Evolutionary conservation across 768 basidiomycete genomes (phyloP).

Genomic region (Strobilomyces echinocephalus): DNA sequence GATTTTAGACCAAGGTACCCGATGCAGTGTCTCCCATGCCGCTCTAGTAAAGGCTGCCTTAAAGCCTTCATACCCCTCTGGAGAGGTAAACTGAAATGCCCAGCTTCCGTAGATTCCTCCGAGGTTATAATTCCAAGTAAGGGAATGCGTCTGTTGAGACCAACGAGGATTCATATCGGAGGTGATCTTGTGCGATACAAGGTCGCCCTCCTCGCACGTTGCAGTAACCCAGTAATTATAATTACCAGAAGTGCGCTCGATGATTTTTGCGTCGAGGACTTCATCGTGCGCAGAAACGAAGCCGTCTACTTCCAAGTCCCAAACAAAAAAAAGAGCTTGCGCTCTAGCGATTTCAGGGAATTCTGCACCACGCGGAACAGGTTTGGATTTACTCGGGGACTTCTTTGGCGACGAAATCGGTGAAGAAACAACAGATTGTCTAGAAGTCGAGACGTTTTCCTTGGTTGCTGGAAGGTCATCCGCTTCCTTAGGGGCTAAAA

Average conservation of each 20-base stretch:
- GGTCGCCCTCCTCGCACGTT: constrained; percentile 42
- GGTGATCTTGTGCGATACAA: constrained; percentile 59
- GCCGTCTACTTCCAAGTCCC: constrained; percentile 47
- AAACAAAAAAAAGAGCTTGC: constrained; percentile 57
- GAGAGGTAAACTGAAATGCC: constrained; percentile 66
- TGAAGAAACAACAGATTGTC: constrained; percentile 6
- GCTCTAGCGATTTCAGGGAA: constrained; percentile 32
- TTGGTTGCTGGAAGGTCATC: constrained; percentile 1
- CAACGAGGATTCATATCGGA: constrained; percentile 71
- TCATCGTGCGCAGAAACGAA: constrained; percentile 48
- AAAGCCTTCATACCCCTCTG: constrained; percentile 56
- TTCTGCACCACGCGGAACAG: constrained; percentile 16
- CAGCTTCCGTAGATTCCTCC: constrained; percentile 67
- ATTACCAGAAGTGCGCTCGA: constrained; percentile 37
- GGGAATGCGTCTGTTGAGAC: constrained; percentile 56
- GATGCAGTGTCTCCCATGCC: constrained; percentile 78
- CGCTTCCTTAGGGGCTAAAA: constrained; percentile 4
- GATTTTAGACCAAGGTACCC: constrained; percentile 69
- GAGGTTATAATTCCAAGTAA: constrained; percentile 83
- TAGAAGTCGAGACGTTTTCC: constrained; percentile 2
- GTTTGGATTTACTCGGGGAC: constrained; percentile 11
- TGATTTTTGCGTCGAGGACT: constrained; percentile 50
- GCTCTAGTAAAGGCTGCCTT: constrained; percentile 60
- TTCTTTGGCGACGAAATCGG: constrained; percentile 14
- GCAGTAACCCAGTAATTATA: constrained; percentile 62